Base-by-base conservation (phyloP, 306 rosid species). In the Fragaria vesca region DNA sequence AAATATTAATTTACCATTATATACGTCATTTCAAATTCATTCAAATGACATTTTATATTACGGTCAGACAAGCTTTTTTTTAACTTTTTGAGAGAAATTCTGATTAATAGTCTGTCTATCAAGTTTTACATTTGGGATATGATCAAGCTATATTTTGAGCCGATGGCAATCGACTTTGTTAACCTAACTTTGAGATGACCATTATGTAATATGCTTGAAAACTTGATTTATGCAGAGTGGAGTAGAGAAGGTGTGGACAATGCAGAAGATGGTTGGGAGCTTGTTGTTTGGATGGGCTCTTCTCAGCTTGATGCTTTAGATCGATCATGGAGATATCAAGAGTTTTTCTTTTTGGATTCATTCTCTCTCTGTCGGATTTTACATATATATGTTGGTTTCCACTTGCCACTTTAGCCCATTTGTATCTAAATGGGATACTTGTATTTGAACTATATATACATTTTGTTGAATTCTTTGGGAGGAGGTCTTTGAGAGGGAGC, bases 391-490 rank as follows among this genome's bases (percentile, higher is more conserved):
- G 47, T 72, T 79, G 71, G 80, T 72, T 76, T 65, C 75, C 58
- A 77, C 76, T 69, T 76, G 72, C 79, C 63, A 79, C 73, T 61
- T 45, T 75, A 83, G 85, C 82, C 78, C 72, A 76, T 50, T 66
- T 66, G 28, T 36, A 55, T 65, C 79, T 73, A 73, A 28, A 74
- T 84, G 87, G 87, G 86, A 79, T 17, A 78, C 72, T 16, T 81
- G 78, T 84, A 79, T 80, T 77, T 83, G 81, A 79, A 26, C 81
- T 7, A 8, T 74, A 8, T 74, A 75, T 74, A 83, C 83, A 79
- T 76, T 88, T 45, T 81, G 81, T 88, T 85, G 90, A 83, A 91
- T 91, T 91, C 94, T 91, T 88, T 88, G 86, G 82, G 83, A 80
- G 81, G 84, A 82, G 82, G 84, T 69, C 77, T 77, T 84, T 89